Conservation (phyloP, 805 yeast species). For the Schizosaccharomyces cryophilus region DNA sequence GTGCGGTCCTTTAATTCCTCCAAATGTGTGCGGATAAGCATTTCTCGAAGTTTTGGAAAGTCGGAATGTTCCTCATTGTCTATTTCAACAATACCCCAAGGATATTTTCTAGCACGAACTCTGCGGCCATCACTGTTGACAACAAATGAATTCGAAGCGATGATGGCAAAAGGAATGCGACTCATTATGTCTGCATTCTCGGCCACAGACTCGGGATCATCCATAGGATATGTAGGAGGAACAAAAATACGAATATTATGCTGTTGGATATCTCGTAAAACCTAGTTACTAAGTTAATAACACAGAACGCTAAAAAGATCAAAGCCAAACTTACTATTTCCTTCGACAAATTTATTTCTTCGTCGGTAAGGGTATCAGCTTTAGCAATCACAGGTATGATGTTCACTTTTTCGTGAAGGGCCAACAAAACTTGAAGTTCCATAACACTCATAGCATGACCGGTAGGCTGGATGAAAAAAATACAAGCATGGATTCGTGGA, state of each 20-base stretch:
- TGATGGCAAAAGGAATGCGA: slow-evolving; percentile 75
- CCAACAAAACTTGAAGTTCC: slow-evolving; percentile 70
- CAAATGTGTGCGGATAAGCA: slow-evolving; percentile 1
- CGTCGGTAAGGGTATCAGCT: slow-evolving; percentile 76
- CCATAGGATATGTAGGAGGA: slow-evolving; percentile 56
- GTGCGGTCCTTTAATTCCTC: slow-evolving; percentile 76
- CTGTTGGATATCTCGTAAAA: slow-evolving; percentile 36
- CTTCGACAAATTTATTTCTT: slow-evolving; percentile 58
- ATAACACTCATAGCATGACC: slow-evolving; percentile 79
- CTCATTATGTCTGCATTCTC: slow-evolving; percentile 41
- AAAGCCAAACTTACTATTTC: slow-evolving; percentile 17
- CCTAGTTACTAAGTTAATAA: background rate
- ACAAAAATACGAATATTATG: slow-evolving; percentile 54
- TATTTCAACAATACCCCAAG: slow-evolving; percentile 92
- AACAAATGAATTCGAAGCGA: slow-evolving; percentile 67
- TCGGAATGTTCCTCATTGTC: slow-evolving; percentile 68
- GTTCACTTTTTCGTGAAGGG: slow-evolving; percentile 73
- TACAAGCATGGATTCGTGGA: slow-evolving; percentile 72
- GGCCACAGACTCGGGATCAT: slow-evolving; percentile 57
- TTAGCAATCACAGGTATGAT: slow-evolving; percentile 87
- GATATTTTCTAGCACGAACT: slow-evolving; percentile 82
- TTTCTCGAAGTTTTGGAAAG: slow-evolving; percentile 42
- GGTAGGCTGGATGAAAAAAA: slow-evolving; percentile 90
- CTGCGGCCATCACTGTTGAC: slow-evolving; percentile 43
- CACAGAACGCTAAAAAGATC: slow-evolving; percentile 1